phyloP scores from a whole-genome alignment of 306 rosid species.

The Cyamopsis tetragonoloba region DNA sequence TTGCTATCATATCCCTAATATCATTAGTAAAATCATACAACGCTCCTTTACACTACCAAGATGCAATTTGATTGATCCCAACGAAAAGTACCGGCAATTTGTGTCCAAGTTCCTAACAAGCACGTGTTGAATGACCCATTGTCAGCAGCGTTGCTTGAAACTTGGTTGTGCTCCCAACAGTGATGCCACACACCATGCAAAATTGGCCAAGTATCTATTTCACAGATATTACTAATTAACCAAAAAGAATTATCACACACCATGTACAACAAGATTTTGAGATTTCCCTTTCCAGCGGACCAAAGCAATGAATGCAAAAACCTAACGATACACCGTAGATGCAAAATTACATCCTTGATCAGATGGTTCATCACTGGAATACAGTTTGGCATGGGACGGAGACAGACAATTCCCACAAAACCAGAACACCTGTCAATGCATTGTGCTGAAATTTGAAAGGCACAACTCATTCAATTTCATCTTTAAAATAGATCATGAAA shows the following conservation, averaged over 20 bases:
- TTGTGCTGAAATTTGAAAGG: constrained; percentile 30
- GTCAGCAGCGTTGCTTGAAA: constrained; percentile 28
- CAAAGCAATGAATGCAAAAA: constrained; percentile 34
- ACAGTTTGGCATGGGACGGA: constrained; percentile 38
- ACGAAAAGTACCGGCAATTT: neutral
- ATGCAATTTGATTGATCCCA: neutral
- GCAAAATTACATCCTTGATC: constrained; percentile 54
- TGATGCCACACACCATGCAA: constrained; percentile 26
- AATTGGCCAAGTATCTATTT: constrained; percentile 34
- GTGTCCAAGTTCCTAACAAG: neutral
- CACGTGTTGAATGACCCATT: neutral
- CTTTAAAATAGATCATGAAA: constrained; percentile 23
- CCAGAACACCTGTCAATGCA: constrained; percentile 46
- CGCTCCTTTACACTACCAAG: neutral
- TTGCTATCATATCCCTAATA: neutral
- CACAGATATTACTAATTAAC: constrained; percentile 47
- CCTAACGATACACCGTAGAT: constrained; percentile 46
- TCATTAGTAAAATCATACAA: neutral
- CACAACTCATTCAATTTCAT: constrained; percentile 33
- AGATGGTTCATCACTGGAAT: constrained; percentile 38
- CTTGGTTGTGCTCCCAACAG: constrained; percentile 3
- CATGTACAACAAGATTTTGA: constrained; percentile 58
- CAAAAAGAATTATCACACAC: constrained; percentile 70
- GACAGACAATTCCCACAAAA: constrained; percentile 35
- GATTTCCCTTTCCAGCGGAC: constrained; percentile 45